Conservation (phyloP, 768 basidiomycete species). For the Rhodosporidiobolus odoratus region DNA sequence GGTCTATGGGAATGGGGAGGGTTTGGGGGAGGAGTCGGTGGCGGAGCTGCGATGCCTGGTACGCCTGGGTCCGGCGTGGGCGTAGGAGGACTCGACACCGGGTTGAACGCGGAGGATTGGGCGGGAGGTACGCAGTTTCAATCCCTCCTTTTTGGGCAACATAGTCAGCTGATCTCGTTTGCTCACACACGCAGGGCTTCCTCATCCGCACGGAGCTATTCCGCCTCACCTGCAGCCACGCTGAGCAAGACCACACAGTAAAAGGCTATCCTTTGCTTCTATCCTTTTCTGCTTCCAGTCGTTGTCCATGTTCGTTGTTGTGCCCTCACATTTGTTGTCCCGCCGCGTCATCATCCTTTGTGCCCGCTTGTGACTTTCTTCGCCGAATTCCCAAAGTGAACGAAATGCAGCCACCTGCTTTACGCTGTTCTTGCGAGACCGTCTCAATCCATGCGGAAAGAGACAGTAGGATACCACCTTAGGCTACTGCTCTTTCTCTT, state of each 20-base stretch:
- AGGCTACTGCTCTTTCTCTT: not conserved
- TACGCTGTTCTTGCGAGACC: no score
- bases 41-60: not conserved
- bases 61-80: not conserved
- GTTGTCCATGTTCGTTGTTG: no score
- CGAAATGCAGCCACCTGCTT: no score
- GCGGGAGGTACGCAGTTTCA: not conserved
- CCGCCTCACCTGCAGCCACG: not conserved
- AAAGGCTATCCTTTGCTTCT: no score
- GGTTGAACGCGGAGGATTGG: not conserved
- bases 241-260: not conserved
- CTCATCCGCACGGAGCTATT: not conserved
- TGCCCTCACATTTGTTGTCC: no score
- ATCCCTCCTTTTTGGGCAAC: not conserved
- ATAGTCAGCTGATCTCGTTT: not conserved
- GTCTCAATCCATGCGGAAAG: no score
- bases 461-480: not conserved
- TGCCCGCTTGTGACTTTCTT: no score
- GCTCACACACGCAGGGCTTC: not conserved
- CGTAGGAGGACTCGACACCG: not conserved
- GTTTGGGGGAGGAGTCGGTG: not conserved
- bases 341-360: no score
- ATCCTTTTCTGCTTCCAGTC: no score
- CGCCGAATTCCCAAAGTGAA: no score
- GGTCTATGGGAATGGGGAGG: conserved; percentile 29